phyloP scores from a whole-genome alignment of 225 moss, liverwort and hornwort species.

The Physcomitrium patens region DNA sequence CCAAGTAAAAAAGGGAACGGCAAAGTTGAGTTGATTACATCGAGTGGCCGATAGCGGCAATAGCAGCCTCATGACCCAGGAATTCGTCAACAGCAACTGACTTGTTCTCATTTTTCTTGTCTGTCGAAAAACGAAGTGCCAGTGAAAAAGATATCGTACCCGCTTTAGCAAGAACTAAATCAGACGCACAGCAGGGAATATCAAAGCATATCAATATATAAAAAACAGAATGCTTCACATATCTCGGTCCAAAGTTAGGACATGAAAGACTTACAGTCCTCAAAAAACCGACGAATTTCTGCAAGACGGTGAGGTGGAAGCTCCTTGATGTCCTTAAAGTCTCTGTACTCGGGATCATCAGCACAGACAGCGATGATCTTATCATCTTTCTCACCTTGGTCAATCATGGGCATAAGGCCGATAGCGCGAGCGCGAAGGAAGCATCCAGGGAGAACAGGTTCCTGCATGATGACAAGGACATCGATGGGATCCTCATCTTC shows the following conservation, averaged over 20 bases:
- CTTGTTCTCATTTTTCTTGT: slow-evolving; percentile 98
- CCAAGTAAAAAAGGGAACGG: neutral
- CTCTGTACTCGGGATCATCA: slow-evolving; percentile 89
- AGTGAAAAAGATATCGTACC: too few relatives aligned
- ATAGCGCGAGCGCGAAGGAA: slow-evolving; percentile 94
- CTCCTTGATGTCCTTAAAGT: slow-evolving; percentile 84
- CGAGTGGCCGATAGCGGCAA: slow-evolving; percentile 80
- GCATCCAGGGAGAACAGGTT: slow-evolving; percentile 91
- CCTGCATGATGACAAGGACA: slow-evolving; percentile 97
- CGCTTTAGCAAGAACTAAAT: too few relatives aligned
- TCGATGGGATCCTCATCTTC: slow-evolving; percentile 94
- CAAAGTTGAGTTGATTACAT: slow-evolving; percentile 50
- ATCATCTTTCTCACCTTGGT: slow-evolving; percentile 99
- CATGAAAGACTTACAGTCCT: slow-evolving; percentile 66
- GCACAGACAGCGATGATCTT: slow-evolving; percentile 98
- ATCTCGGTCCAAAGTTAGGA: neutral
- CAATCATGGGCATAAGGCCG: slow-evolving; percentile 99
- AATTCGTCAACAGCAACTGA: slow-evolving; percentile 88
- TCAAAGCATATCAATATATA: neutral
- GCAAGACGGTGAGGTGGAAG: slow-evolving; percentile 88
- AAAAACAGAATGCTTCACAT: neutral
- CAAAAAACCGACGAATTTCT: slow-evolving; percentile 94
- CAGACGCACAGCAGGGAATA: neutral
- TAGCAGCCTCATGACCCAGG: slow-evolving; percentile 72
- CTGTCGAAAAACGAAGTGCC: slow-evolving; percentile 24